Evolutionary conservation across 2,329 filamentous ascomycete genomes (phyloP).

Genomic region (Aspergillus sp.): DNA sequence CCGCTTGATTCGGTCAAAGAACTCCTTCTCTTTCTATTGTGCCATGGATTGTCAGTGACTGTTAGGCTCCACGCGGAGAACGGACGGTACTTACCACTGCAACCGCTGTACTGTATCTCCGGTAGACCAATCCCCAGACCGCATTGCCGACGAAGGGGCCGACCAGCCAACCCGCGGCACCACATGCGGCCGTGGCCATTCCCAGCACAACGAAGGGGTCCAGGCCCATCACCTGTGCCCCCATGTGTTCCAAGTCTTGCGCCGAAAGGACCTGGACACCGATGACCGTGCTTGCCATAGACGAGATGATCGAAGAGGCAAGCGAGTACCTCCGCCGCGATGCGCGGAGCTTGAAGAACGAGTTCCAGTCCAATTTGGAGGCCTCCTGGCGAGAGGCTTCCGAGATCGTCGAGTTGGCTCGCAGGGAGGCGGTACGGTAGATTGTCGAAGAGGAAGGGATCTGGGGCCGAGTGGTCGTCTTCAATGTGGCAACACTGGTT

Average conservation of each 20-base stretch:
- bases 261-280: constrained; percentile 60
- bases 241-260: constrained; percentile 65
- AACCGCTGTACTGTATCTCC: constrained; percentile 70
- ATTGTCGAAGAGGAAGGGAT: constrained; percentile 9
- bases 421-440: constrained; percentile 15
- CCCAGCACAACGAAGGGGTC: constrained; percentile 87
- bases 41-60: neutral
- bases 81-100: constrained; percentile 54
- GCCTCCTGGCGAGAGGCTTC: constrained; percentile 30
- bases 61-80: neutral
- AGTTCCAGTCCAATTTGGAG: constrained; percentile 75
- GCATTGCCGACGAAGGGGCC: constrained; percentile 80
- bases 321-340: constrained; percentile 82
- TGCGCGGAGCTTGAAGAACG: constrained; percentile 86
- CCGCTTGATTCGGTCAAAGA: constrained; percentile 87
- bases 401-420: constrained; percentile 30
- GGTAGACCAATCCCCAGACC: constrained; percentile 75
- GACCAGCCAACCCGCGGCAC: constrained; percentile 81
- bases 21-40: constrained; percentile 83
- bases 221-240: constrained; percentile 71
- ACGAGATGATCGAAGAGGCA: constrained; percentile 68
- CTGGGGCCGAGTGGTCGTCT: constrained; percentile 13
- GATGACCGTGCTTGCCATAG: constrained; percentile 58
- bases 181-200: constrained; percentile 72
- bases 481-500: constrained; percentile 11